phyloP scores from a whole-genome alignment of 176 grass and related monocot genomes.

The Otatea glauca region DNA sequence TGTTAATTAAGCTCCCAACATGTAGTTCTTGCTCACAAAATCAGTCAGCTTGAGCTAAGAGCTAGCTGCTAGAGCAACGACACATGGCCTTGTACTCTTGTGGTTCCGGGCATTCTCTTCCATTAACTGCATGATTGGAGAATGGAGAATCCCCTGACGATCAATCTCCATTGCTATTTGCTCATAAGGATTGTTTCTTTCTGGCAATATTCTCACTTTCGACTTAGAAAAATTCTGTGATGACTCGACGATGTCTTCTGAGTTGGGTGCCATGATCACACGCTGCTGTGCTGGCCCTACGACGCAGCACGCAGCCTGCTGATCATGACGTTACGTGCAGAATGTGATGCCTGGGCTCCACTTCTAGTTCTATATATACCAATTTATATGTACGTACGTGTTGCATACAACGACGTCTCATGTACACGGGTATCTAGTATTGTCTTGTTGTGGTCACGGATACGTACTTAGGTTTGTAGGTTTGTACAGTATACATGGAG shows the following conservation, averaged over 20 bases:
- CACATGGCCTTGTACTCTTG: slow-evolving; percentile 50
- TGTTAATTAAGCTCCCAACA: not conserved
- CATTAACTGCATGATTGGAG: slow-evolving; percentile 60
- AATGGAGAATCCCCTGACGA: slow-evolving; percentile 21
- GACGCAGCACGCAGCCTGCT: slow-evolving; percentile 1
- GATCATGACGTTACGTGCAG: slow-evolving; percentile 29
- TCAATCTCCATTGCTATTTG: slow-evolving; percentile 26
- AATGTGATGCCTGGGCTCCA: slow-evolving; percentile 44
- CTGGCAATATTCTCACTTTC: slow-evolving; percentile 28
- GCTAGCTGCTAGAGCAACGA: slow-evolving; percentile 36
- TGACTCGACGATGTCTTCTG: slow-evolving; percentile 38
- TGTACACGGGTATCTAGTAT: not conserved
- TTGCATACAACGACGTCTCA: not conserved
- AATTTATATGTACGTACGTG: not conserved
- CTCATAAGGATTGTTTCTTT: slow-evolving; percentile 32
- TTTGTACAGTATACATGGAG: not conserved
- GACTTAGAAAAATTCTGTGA: slow-evolving; percentile 46
- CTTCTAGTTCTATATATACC: not conserved
- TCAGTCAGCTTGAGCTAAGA: not conserved
- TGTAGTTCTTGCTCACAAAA: not conserved
- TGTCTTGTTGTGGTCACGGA: not conserved
- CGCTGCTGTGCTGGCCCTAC: slow-evolving; percentile 28
- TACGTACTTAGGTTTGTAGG: not conserved
- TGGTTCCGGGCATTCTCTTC: not conserved
- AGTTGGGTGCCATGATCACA: slow-evolving; percentile 56